Percentiles rank a stretch among this genome's conserved stretches.
Conservation (phyloP, 2,329 filamentous ascomycete genomes). For the Biscogniauxia marginata region DNA sequence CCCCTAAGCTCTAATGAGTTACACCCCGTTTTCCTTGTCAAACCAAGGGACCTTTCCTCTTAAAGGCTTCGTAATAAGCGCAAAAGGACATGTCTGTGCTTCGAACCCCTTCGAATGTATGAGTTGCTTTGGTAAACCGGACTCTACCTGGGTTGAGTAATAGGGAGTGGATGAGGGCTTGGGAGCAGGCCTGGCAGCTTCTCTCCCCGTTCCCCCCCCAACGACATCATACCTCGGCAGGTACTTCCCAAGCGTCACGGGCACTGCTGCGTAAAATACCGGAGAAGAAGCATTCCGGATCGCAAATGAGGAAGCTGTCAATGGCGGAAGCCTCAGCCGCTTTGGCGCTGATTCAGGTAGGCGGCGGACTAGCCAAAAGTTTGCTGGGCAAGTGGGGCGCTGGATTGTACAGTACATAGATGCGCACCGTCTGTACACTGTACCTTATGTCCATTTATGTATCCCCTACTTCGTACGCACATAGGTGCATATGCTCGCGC, state of each 20-base stretch:
- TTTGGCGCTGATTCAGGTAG: neutral
- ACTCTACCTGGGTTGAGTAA: too few relatives aligned
- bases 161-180: too few relatives aligned
- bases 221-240: neutral
- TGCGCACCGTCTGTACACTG: neutral
- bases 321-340: neutral
- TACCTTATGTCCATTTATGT: neutral
- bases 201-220: too few relatives aligned
- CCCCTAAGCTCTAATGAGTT: conserved; percentile 11
- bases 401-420: neutral
- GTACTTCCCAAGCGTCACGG: neutral
- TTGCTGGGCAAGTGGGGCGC: neutral
- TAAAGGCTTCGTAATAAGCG: too few relatives aligned
- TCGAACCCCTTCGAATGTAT: too few relatives aligned
- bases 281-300: neutral
- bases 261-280: too few relatives aligned
- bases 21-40: neutral
- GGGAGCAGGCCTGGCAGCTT: too few relatives aligned
- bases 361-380: neutral
- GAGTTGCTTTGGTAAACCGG: too few relatives aligned
- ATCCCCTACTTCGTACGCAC: too few relatives aligned
- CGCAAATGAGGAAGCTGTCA: neutral
- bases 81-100: too few relatives aligned
- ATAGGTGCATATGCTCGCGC: neutral
- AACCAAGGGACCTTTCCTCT: neutral